phyloP scores from a whole-genome alignment of 305 asterid species.

The Fraxinus nigra region DNA sequence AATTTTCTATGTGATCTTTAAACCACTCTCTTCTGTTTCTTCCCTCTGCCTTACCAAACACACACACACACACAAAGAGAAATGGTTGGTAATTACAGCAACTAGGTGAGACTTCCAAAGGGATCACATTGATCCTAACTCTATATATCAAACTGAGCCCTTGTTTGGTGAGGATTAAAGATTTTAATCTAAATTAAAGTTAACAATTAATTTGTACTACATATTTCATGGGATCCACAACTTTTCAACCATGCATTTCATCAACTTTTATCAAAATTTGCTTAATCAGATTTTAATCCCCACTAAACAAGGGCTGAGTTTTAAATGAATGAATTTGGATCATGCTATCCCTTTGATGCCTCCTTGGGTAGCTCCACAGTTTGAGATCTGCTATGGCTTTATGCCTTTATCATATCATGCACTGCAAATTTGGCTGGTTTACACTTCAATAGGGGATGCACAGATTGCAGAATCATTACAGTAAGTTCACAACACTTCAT shows the following conservation, averaged over 20 bases:
- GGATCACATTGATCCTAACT: constrained; percentile 93
- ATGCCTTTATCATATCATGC: not conserved
- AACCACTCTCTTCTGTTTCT: not conserved
- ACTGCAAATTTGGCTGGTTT: not conserved
- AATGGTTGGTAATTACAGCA: constrained; percentile 28
- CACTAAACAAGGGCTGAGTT: not conserved
- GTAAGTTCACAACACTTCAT: not conserved
- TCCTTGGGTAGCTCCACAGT: not conserved
- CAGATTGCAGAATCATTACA: not conserved
- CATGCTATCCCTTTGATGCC: not conserved
- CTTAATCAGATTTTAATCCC: too few species aligned
- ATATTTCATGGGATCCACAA: too few species aligned
- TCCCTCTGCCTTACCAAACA: not conserved
- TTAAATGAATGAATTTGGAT: not conserved
- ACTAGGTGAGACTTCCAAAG: constrained; percentile 87
- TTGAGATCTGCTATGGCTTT: not conserved
- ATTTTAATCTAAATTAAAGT: too few species aligned
- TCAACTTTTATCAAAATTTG: too few species aligned
- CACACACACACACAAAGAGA: not conserved
- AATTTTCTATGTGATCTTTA: not conserved
- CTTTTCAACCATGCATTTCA: too few species aligned
- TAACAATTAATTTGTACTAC: too few species aligned
- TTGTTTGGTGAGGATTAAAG: too few species aligned
- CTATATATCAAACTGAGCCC: not conserved
- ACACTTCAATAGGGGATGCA: not conserved